These are phyloP conservation scores for Logfia minima DNA, from an alignment of 129 eudicot species.

Conservation along the genomic window DNA sequence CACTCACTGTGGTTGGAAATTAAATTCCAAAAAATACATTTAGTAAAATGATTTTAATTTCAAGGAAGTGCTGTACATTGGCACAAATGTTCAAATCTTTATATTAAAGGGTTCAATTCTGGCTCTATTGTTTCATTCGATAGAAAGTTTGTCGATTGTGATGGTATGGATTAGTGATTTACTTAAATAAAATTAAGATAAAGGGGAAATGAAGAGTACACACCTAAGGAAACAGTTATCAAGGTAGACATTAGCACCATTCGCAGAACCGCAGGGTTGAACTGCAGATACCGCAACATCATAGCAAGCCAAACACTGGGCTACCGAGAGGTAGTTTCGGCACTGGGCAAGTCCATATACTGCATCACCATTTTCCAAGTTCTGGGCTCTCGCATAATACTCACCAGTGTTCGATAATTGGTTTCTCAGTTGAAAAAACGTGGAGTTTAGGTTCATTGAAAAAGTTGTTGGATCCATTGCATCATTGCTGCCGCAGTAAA, in stretches of 20 bases:
- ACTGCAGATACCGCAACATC: constrained; percentile 50
- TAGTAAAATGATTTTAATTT: too few relatives aligned
- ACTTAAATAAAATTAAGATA: neutral
- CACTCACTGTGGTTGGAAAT: too few relatives aligned
- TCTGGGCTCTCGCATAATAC: constrained; percentile 50
- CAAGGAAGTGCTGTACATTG: too few relatives aligned
- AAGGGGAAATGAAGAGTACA: neutral
- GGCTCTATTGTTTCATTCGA: too few relatives aligned
- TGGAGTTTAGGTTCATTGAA: constrained; percentile 43
- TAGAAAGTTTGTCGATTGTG: neutral
- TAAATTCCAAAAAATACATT: too few relatives aligned
- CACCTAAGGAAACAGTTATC: constrained; percentile 74
- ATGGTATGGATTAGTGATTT: neutral
- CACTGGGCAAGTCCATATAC: constrained; percentile 65
- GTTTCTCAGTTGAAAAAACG: constrained; percentile 49
- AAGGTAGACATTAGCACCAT: constrained; percentile 62
- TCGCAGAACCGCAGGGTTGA: constrained; percentile 58
- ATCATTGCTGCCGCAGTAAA: constrained; percentile 55
- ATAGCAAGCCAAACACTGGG: constrained; percentile 59
- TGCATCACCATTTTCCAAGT: constrained; percentile 52
- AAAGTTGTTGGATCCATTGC: constrained; percentile 39
- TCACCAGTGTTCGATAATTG: constrained; percentile 35
- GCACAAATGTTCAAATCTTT: too few relatives aligned
- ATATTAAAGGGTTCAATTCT: too few relatives aligned
- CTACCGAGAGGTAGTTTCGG: constrained; percentile 47